Evolutionary conservation across 2,329 filamentous ascomycete species (phyloP), one percentile per base, ranked within the genome.

Genomic region (Cordyceps tenuipes): DNA sequence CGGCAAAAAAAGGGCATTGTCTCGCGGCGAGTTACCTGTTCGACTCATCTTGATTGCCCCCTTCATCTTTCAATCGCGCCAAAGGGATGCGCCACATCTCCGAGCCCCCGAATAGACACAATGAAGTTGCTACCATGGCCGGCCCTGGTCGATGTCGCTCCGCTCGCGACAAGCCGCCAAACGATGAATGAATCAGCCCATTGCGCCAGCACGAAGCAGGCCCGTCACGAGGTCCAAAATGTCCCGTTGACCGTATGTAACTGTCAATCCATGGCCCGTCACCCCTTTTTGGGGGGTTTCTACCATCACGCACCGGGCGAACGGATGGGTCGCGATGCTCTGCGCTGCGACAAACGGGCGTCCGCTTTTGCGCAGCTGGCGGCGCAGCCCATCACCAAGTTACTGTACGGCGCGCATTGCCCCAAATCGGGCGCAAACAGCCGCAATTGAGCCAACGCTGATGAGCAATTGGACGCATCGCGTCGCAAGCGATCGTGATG

Each of bases 401-500:
- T 29, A 15, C 29, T 10, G 17, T 23, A 9, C 13, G 51, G 9
- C 31, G 49, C 52, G 52, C 52, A 46, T 41, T 41, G 52, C 15
- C 52, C 39, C 52, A 29, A 55, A 44, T 31, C 7, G 8, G 39
- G 17, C 39, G 41, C 26, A 46, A 43, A 34, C 26, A 56, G 7
- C 19, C 26, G 3, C 19, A 31, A 56, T 36, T 46, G 43, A 36
- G 7, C 23, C 29, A 13, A 43, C 29, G 43, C 34, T 5, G 15
- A 56, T 23, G 19, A 17, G 21, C 43, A 23, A 56, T 56, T 47
- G 53, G 41, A 1, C 19, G 19, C 7, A 34, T 56, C n/a, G 26
- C 53, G 53, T 47, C 29, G 23, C 53, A 47, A 36, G 53, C 41
- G 53, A 56, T 36, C n/a, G 43, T 13, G 53, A 56, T 56, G 53